Evolutionary conservation across 768 basidiomycete species (phyloP), one percentile per base, ranked within the genome.

Genomic region (Psilocybe azurescens): DNA sequence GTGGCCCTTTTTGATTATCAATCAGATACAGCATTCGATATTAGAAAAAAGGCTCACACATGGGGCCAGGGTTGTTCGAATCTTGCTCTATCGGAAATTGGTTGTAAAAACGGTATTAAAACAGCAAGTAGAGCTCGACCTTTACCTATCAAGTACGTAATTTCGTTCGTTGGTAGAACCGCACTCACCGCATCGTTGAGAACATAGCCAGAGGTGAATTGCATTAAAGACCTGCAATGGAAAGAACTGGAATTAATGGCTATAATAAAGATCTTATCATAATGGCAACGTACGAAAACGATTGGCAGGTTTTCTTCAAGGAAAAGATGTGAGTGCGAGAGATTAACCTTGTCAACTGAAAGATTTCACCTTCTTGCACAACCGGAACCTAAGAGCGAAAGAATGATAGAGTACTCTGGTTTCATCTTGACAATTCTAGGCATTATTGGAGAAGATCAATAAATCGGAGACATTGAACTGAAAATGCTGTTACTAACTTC

Each of bases 351-450:
- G 41, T 11, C 6, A 36, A 36, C 3, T 11, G 33, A 36, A 11
- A 7, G 33, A 7, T 11, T 11, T 36, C 33, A 36, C 33, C 33
- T 5, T 36, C 33, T 36, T 36, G 33, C 33, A 36, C 32, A 53
- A 24, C 14, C 52, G 52, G 7, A 36, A 36, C 29, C 52, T 53
- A 3, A 53, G 30, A 2, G 16, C 52, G 36, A 53, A 53, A 5
- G 52, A 53, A 1, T 58, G 57, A 64, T 80, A 86, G 69, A 78
- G 73, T 5, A 62, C 61, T 3, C 68, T 72, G 0, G 80, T 83
- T 7, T 56, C 14, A 53, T 72, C 72, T 13, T 60, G 53, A 66
- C 89, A 88, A 3, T 68, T 59, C 81, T 84, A 61, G 24, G 24
- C 24, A 24, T 24, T 24, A 24, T 24, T 24, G 24, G 24, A 24